phyloP scores from a whole-genome alignment of 2,329 filamentous ascomycete species.

The Apiospora koreana region DNA sequence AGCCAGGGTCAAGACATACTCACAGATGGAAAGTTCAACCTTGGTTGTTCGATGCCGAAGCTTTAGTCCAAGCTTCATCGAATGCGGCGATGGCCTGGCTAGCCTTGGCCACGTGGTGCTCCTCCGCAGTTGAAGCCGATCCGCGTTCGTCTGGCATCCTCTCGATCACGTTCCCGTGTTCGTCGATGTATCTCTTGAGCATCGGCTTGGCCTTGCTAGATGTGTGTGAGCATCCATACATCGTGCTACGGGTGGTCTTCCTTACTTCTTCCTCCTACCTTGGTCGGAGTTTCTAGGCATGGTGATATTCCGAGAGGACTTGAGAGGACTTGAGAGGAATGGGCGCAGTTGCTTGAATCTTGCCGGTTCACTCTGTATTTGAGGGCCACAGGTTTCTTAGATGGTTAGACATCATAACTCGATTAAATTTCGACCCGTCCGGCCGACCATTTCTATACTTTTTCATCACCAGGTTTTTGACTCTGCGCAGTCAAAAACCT shows the following conservation, averaged over 20 bases:
- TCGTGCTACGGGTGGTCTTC: too few relatives aligned
- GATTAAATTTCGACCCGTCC: neutral
- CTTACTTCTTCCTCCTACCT: neutral
- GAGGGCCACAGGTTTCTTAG: too few relatives aligned
- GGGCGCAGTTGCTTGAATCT: neutral
- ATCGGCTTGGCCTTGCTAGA: neutral
- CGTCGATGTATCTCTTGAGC: neutral
- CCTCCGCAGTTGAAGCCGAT: neutral
- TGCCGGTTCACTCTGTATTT: too few relatives aligned
- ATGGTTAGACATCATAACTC: neutral
- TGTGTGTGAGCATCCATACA: neutral
- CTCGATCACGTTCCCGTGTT: neutral
- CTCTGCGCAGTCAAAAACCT: neutral
- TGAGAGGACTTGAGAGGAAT: neutral
- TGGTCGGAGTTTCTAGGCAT: neutral
- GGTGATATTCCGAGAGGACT: neutral
- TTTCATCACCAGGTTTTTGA: neutral
- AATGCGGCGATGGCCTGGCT: neutral
- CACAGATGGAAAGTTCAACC: neutral
- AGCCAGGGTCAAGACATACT: neutral
- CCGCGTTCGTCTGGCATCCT: neutral
- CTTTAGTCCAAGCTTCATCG: neutral
- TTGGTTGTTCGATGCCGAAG: neutral
- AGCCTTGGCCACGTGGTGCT: neutral
- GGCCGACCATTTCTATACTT: neutral